These are phyloP conservation scores for Fusarium citri DNA, from an alignment of 2,329 filamentous ascomycete genomes.

Conservation along the genomic window DNA sequence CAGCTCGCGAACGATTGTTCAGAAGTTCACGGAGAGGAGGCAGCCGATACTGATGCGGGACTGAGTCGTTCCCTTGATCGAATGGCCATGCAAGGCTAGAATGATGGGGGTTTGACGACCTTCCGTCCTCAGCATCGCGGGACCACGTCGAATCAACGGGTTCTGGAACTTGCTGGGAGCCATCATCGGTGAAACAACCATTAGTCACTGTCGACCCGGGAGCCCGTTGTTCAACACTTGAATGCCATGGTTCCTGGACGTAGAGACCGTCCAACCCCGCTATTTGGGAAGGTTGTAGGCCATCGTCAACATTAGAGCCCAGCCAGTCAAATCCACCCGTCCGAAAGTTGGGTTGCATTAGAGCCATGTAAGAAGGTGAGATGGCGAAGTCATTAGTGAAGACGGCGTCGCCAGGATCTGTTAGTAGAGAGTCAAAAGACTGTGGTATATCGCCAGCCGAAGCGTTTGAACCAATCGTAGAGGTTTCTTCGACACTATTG, in stretches of 20 bases:
- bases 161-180: fast-evolving
- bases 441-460: background rate
- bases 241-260: background rate
- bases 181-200: fast-evolving
- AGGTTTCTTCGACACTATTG: background rate
- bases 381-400: background rate
- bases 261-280: background rate
- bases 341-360: background rate
- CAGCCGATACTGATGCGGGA: background rate
- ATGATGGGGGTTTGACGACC: background rate
- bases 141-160: background rate
- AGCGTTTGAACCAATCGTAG: background rate
- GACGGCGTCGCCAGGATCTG: background rate
- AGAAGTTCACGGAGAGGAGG: constrained; percentile 2
- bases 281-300: background rate
- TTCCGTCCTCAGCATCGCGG: background rate
- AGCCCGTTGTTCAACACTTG: background rate
- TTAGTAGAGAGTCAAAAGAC: background rate
- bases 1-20: background rate
- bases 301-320: background rate
- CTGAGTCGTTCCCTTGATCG: background rate
- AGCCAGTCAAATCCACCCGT: constrained; percentile 2
- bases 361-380: background rate
- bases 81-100: background rate
- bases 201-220: background rate